phyloP scores from a whole-genome alignment of 2,329 filamentous ascomycete species.

The Neoascochyta sp. region DNA sequence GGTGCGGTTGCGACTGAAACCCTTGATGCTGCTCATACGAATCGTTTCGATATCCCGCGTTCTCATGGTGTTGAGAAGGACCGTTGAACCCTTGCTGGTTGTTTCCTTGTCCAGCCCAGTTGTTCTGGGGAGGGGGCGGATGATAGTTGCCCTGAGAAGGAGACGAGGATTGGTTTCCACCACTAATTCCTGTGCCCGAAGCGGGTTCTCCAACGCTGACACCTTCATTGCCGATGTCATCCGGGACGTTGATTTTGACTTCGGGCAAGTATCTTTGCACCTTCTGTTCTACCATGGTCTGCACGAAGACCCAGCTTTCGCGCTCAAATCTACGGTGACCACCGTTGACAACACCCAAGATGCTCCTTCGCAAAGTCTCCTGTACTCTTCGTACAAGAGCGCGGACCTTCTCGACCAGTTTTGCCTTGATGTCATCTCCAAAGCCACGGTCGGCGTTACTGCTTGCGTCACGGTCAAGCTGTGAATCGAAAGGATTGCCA shows the following conservation, averaged over 20 bases:
- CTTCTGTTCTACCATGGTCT: constrained; percentile 30
- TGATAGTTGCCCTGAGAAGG: constrained; percentile 7
- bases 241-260: constrained; percentile 28
- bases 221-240: constrained; percentile 30
- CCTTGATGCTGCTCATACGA: constrained; percentile 6
- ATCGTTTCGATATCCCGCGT: constrained; percentile 7
- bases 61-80: constrained; percentile 7
- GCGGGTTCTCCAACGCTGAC: constrained; percentile 26
- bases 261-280: constrained; percentile 28
- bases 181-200: constrained; percentile 10
- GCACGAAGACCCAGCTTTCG: constrained; percentile 31
- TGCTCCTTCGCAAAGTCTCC: constrained; percentile 27
- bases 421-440: constrained; percentile 28
- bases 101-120: constrained; percentile 5
- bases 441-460: constrained; percentile 22
- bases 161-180: constrained; percentile 5
- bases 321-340: constrained; percentile 30
- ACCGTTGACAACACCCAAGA: constrained; percentile 29
- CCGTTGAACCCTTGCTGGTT: constrained; percentile 5
- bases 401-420: constrained; percentile 24
- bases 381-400: constrained; percentile 27
- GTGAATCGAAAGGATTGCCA: constrained; percentile 28
- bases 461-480: constrained; percentile 26
- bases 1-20: constrained; percentile 3
- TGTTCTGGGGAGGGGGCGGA: constrained; percentile 4